These are phyloP conservation scores for Neoascochyta sp. DNA, from an alignment of 2,329 filamentous ascomycete genomes.

Conservation along the genomic window DNA sequence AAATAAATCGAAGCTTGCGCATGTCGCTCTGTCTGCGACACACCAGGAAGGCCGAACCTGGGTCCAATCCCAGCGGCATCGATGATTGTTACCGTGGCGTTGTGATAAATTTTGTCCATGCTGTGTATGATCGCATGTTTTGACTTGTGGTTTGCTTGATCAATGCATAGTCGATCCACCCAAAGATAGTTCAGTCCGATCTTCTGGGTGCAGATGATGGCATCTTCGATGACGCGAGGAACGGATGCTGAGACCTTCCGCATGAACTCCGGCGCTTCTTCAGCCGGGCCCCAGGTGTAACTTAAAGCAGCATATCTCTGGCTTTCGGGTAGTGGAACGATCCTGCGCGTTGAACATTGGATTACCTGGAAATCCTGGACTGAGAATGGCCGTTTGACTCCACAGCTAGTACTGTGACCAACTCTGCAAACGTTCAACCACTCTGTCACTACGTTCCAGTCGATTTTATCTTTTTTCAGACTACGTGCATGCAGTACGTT, in stretches of 20 bases:
- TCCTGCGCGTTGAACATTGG: slow-evolving; percentile 1
- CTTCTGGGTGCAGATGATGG: slow-evolving; percentile 3
- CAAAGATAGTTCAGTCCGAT: slow-evolving; percentile 9
- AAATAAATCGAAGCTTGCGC: not conserved
- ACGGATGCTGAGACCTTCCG: not conserved
- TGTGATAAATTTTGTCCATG: slow-evolving; percentile 4
- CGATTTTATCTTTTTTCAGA: not conserved
- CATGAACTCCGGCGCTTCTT: not conserved
- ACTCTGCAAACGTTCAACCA: slow-evolving; percentile 1
- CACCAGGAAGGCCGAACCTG: slow-evolving; percentile 2
- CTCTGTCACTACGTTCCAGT: slow-evolving; percentile 1
- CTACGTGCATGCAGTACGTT: not conserved
- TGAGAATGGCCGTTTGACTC: not conserved
- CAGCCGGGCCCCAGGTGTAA: slow-evolving; percentile 6
- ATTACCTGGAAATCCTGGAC: slow-evolving; percentile 5
- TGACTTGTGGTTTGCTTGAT: slow-evolving; percentile 1
- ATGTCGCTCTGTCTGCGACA: not conserved
- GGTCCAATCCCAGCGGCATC: slow-evolving; percentile 3
- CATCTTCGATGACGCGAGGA: slow-evolving; percentile 7
- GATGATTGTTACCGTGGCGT: slow-evolving; percentile 5
- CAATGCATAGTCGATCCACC: slow-evolving; percentile 14
- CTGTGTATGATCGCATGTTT: slow-evolving; percentile 1
- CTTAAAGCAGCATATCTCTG: slow-evolving; percentile 2
- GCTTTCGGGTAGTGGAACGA: not conserved
- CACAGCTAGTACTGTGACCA: slow-evolving; percentile 1